Conservation (phyloP, 176 grass and related monocot genomes). For the Stipa capillata region DNA sequence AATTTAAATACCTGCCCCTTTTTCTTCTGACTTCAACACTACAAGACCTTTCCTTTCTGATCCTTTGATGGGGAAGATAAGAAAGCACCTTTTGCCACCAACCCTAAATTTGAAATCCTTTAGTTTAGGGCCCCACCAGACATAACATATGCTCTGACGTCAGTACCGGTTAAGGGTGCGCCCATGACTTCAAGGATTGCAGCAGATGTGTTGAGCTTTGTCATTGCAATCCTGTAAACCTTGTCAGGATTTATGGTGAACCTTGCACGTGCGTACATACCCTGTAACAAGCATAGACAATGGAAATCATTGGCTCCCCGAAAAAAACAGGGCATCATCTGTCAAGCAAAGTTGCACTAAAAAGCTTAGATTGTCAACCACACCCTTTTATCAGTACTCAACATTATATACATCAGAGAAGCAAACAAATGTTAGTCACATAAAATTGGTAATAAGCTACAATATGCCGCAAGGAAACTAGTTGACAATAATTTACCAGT, state of each 20-base stretch:
- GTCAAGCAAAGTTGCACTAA: background rate
- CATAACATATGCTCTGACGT: conserved; percentile 81
- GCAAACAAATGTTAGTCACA: background rate
- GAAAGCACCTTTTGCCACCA: conserved; percentile 72
- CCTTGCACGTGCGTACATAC: conserved; percentile 60
- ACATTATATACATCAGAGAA: background rate
- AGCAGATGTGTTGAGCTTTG: conserved; percentile 88
- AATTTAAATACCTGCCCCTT: conserved; percentile 71
- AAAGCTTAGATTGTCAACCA: background rate
- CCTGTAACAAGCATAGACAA: conserved; percentile 38
- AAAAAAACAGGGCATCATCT: background rate
- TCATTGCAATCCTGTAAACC: conserved; percentile 85
- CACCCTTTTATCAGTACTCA: background rate
- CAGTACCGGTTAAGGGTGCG: conserved; percentile 80
- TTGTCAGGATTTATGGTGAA: conserved; percentile 93
- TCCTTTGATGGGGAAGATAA: conserved; percentile 93
- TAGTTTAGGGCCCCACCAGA: conserved; percentile 83
- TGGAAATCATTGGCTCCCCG: background rate
- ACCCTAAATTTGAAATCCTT: conserved; percentile 84
- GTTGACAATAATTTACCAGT: background rate
- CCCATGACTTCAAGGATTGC: conserved; percentile 91
- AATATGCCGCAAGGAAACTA: background rate
- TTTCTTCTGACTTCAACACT: conserved; percentile 87
- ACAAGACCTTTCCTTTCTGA: conserved; percentile 94
- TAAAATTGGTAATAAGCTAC: background rate